Base-by-base conservation (phyloP, 2,329 filamentous ascomycete genomes). In the Zalaria obscura region DNA sequence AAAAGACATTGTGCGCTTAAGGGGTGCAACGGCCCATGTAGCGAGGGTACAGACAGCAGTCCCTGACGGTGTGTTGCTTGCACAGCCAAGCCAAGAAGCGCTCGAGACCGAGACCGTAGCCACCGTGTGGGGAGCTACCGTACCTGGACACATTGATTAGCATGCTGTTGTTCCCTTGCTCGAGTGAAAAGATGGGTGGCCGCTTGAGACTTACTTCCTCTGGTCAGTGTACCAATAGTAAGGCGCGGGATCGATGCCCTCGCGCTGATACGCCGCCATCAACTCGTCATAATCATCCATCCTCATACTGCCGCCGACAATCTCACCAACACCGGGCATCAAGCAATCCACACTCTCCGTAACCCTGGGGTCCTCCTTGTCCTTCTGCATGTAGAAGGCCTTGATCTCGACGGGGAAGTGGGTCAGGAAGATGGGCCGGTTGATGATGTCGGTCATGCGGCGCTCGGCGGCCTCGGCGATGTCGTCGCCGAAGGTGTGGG, bases 151-250 rank as follows among this genome's bases (percentile, higher is more conserved):
- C 5, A 5, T 36, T 10, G 34, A 28, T 38, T 7, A 37, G 29
- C 18, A 18, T 2, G 18, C 18, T 18, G 18, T 2, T 26, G 18
- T 18, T 18, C 2, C 18, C 18, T 18, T 18, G 2, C 18, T 2
- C 18, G 18, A 18, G 2, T 18, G 18, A 18, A 18, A 18, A 18
- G 18, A 18, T 18, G 18, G 18, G 18, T 4, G 8, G 27, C 8
- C 45, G 38, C 18, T 31, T 7, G 33, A 29, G 46, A 77, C 80
- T 70, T 66, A 88, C 84, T 91, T 93, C 59, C 88, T 74, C 75
- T 94, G 87, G 66, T 95, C 91, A 28, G 87, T 93, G 69, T 96
- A 98, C 91, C 91, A 98, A 73, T 93, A 96, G 68, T 96, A 96
- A 36, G 81, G 79, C 52, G 75, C 75, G 18, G 87, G 77, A 53